phyloP scores from a whole-genome alignment of 257 asterid genomes.

The Solanum peruvianum region DNA sequence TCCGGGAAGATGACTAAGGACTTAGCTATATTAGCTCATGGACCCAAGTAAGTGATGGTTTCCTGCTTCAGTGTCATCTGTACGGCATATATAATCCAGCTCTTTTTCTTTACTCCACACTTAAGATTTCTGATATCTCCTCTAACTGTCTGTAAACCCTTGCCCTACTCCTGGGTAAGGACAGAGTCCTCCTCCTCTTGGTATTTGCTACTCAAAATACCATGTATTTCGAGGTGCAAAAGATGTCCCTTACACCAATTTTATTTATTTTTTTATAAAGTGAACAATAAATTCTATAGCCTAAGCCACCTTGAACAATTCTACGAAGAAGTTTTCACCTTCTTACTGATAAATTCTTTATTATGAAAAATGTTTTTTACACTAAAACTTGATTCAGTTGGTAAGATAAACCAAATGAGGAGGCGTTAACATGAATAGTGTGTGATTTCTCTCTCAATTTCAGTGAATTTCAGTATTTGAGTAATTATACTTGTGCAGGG shows the following conservation, averaged over 20 bases:
- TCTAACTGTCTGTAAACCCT: background rate
- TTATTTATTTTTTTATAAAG: background rate
- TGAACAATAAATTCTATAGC: background rate
- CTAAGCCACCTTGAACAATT: background rate
- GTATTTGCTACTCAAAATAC: background rate
- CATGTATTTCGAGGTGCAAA: background rate
- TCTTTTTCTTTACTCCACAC: background rate
- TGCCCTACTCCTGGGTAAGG: background rate
- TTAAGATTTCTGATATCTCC: background rate
- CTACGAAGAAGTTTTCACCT: background rate
- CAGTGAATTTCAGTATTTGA: constrained; percentile 1
- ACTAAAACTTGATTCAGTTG: background rate
- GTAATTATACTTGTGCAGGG: constrained; percentile 34
- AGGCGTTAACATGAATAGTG: background rate
- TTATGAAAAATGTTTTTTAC: background rate
- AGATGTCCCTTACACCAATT: background rate
- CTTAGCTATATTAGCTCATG: constrained; percentile 69
- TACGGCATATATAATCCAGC: background rate
- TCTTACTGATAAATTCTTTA: background rate
- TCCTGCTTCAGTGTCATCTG: background rate
- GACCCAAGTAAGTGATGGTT: constrained; percentile 60
- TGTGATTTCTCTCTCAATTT: background rate
- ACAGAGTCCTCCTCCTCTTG: background rate
- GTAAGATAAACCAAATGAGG: background rate
- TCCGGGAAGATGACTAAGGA: constrained; percentile 95